Percentiles rank a stretch among this genome's conserved stretches.
These are phyloP conservation scores for Mucuna pruriens DNA, from an alignment of 306 rosid species.

Conservation along the genomic window DNA sequence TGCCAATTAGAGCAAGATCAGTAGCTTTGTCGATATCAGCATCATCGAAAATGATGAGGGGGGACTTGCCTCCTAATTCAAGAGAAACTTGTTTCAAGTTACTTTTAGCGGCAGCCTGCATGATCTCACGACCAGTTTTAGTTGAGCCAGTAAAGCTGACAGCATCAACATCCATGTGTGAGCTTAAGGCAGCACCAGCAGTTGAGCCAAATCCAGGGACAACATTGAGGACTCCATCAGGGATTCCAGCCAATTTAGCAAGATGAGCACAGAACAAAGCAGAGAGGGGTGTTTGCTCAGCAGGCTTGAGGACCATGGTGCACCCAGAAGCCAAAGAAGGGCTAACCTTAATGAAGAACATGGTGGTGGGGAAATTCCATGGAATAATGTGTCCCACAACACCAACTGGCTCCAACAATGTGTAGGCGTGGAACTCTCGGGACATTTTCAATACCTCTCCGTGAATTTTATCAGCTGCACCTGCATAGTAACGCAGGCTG, in stretches of 20 bases:
- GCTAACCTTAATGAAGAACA: conserved; percentile 58
- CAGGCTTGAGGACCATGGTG: conserved; percentile 86
- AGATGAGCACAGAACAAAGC: conserved; percentile 80
- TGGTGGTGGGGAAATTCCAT: conserved; percentile 69
- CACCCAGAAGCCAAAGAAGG: conserved; percentile 88
- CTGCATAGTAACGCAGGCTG: conserved; percentile 71
- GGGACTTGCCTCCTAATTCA: conserved; percentile 92
- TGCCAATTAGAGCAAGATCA: conserved; percentile 68
- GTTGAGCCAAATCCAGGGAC: conserved; percentile 73
- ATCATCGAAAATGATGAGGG: conserved; percentile 81
- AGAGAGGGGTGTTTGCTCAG: conserved; percentile 86
- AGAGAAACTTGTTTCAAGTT: conserved; percentile 73
- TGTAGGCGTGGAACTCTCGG: conserved; percentile 59
- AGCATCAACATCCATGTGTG: conserved; percentile 86
- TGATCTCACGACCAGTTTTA: conserved; percentile 62
- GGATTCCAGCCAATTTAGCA: conserved; percentile 83
- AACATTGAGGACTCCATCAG: conserved; percentile 83
- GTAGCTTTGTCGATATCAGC: conserved; percentile 72
- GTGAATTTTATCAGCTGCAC: conserved; percentile 89
- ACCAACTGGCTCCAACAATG: conserved; percentile 75
- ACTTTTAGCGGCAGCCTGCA: conserved; percentile 82
- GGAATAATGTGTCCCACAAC: conserved; percentile 83
- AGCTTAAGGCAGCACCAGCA: conserved; percentile 76
- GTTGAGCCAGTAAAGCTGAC: conserved; percentile 90
- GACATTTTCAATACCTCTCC: conserved; percentile 70